Evolutionary conservation across 192 early-diverging fungal species (phyloP).

Genomic region (Podila epicladia): DNA sequence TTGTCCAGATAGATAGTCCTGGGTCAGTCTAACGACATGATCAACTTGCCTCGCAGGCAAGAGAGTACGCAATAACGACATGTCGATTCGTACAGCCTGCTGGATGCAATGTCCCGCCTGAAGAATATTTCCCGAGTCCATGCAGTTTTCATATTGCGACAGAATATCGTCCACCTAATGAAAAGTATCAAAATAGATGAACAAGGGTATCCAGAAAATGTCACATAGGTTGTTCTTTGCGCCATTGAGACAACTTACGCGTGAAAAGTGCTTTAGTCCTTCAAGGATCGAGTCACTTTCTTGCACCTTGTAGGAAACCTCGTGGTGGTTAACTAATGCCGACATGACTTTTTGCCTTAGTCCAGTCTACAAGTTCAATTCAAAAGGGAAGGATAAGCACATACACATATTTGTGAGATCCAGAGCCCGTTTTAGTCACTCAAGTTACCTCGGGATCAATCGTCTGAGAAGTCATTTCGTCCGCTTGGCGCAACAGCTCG

Average conservation of each 20-base stretch:
- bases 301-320: slow-evolving; percentile 39
- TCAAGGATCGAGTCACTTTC: slow-evolving; percentile 29
- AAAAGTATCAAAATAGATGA: not conserved
- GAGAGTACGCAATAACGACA: not conserved
- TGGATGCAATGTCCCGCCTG: slow-evolving; percentile 48
- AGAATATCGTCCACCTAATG: slow-evolving; percentile 37
- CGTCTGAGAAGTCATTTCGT: slow-evolving; percentile 12
- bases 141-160: slow-evolving; percentile 21
- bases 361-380: slow-evolving; percentile 11
- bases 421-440: not conserved
- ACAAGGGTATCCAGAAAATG: not conserved
- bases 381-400: not conserved
- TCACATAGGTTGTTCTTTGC: not conserved
- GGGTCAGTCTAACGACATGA: too few species aligned
- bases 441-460: slow-evolving; percentile 25
- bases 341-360: slow-evolving; percentile 37
- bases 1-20: not conserved
- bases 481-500: slow-evolving; percentile 16
- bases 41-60: too few species aligned
- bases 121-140: slow-evolving; percentile 42
- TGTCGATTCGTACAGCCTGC: slow-evolving; percentile 24
- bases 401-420: not conserved
- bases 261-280: slow-evolving; percentile 38
- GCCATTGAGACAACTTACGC: slow-evolving; percentile 1
- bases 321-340: slow-evolving; percentile 34